Conservation (phyloP, 495 filamentous ascomycete genomes). For the Evernia prunastri region DNA sequence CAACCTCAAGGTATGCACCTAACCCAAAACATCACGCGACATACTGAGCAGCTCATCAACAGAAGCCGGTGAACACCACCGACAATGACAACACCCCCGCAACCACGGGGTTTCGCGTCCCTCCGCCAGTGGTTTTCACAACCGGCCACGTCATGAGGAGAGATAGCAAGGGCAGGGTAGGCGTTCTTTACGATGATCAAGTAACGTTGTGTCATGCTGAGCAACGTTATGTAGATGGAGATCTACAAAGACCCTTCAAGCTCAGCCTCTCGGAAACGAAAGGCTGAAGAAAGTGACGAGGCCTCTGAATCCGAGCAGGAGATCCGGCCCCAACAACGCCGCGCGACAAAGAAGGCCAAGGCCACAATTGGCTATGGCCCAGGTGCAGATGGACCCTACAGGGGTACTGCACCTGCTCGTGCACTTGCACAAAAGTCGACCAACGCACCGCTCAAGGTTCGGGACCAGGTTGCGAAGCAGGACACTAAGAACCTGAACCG, state of each 20-base stretch:
- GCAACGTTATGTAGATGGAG: not conserved
- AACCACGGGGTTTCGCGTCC: not conserved
- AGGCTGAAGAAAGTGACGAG: not conserved
- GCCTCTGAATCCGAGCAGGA: not conserved
- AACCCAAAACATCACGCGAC: not conserved
- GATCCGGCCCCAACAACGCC: not conserved
- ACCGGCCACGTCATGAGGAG: not conserved
- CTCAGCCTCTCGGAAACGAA: not conserved
- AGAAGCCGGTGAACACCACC: not conserved
- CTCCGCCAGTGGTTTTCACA: not conserved
- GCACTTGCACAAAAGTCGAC: not conserved
- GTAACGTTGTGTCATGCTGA: not conserved
- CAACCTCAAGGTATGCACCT: not conserved
- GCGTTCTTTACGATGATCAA: not conserved
- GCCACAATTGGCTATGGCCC: not conserved
- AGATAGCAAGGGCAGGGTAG: not conserved
- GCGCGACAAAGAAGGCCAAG: not conserved
- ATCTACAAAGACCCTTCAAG: not conserved
- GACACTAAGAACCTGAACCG: not conserved
- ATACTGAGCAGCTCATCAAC: not conserved
- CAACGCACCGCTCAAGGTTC: not conserved
- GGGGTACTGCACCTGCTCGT: not conserved
- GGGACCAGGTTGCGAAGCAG: not conserved
- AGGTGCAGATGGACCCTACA: not conserved
- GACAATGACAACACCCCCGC: not conserved